Conservation (phyloP, 116 monocot genomes). For the Phalaenopsis hybrid region DNA sequence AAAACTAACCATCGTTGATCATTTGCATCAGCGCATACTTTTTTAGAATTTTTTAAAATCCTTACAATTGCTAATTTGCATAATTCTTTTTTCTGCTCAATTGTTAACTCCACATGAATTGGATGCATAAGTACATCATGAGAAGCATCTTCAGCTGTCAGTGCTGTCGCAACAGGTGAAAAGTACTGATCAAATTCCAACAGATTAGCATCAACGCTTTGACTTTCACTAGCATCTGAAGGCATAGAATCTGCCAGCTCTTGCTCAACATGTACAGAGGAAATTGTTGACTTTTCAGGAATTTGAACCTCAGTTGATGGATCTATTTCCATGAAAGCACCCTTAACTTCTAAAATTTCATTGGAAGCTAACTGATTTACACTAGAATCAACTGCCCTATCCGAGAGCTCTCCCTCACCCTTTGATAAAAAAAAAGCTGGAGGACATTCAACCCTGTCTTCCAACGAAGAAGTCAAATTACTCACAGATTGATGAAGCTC, state of each 20-base stretch:
- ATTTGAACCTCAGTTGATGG: slow-evolving; percentile 21
- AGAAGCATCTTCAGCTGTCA: slow-evolving; percentile 34
- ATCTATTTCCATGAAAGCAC: slow-evolving; percentile 20
- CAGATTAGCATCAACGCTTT: slow-evolving; percentile 28
- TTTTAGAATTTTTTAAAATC: slow-evolving; percentile 50
- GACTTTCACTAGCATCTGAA: slow-evolving; percentile 33
- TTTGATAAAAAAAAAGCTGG: slow-evolving; percentile 16
- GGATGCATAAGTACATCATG: slow-evolving; percentile 51
- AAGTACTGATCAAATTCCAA: slow-evolving; percentile 44
- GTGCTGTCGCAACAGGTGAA: slow-evolving; percentile 20
- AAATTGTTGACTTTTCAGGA: slow-evolving; percentile 24
- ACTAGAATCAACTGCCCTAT: slow-evolving; percentile 13
- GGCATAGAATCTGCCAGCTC: slow-evolving; percentile 31
- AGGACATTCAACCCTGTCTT: slow-evolving; percentile 23
- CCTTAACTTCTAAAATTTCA: slow-evolving; percentile 23
- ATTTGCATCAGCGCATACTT: slow-evolving; percentile 22
- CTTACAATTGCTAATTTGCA: slow-evolving; percentile 41
- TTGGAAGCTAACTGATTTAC: slow-evolving; percentile 15
- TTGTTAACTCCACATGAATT: slow-evolving; percentile 48
- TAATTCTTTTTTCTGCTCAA: slow-evolving; percentile 43
- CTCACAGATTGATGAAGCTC: slow-evolving; percentile 14
- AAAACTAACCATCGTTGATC: slow-evolving; percentile 40
- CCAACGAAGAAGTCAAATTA: slow-evolving; percentile 18
- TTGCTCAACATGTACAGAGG: slow-evolving; percentile 32
- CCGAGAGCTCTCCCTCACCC: slow-evolving; percentile 23